Percentiles rank a stretch among this genome's conserved stretches.
phyloP scores from a whole-genome alignment of 768 basidiomycete genomes.

The Tricholoma matsutake region DNA sequence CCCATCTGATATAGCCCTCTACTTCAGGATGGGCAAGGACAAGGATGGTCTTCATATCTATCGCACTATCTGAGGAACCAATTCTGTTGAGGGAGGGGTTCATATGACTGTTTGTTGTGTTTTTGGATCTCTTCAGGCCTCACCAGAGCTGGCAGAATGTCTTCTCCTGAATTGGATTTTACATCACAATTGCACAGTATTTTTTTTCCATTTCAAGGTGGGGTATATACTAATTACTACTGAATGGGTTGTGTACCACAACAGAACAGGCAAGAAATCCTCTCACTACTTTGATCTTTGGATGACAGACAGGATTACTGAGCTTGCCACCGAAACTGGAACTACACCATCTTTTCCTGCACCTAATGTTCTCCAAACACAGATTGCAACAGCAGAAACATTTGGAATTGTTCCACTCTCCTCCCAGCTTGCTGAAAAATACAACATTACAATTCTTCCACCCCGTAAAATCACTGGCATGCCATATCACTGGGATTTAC shows the following conservation, averaged over 20 bases:
- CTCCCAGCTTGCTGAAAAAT: conserved; percentile 1
- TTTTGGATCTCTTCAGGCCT: conserved; percentile 23
- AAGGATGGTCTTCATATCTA: conserved; percentile 14
- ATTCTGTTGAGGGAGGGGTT: conserved; percentile 21
- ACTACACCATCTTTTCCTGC: conserved; percentile 1
- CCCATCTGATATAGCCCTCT: conserved; percentile 14
- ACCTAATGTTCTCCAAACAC: neutral
- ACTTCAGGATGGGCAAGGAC: conserved; percentile 11
- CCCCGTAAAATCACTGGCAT: no score
- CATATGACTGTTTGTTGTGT: conserved; percentile 16
- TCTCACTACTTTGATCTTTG: no score
- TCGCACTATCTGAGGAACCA: conserved; percentile 18
- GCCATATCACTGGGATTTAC: no score
- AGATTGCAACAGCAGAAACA: neutral
- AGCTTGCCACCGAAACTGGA: neutral
- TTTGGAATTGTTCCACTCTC: conserved; percentile 1
- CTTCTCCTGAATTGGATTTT: conserved; percentile 1
- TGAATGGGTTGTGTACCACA: no score
- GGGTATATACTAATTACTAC: no score
- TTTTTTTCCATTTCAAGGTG: no score
- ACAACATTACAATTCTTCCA: neutral
- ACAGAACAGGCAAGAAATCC: no score
- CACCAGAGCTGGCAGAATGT: conserved; percentile 18
- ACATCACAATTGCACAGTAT: neutral
- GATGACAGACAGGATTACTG: no score